Evolutionary conservation across 2,329 filamentous ascomycete genomes (phyloP).

Genomic region (Phaeosphaeriaceae sp.): DNA sequence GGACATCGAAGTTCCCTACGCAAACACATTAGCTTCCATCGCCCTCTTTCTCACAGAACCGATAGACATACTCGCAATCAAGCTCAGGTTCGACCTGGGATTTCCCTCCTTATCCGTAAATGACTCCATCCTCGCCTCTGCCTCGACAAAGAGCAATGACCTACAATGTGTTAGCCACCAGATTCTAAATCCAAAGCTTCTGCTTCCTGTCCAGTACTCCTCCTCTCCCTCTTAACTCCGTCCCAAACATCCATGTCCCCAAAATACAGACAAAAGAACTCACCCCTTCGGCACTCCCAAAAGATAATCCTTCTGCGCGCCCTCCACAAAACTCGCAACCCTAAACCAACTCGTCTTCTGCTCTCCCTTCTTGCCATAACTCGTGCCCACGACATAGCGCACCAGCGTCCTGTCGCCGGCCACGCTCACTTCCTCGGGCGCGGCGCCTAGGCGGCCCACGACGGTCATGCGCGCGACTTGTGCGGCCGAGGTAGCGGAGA

Average conservation of each 20-base stretch:
- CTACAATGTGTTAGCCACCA: constrained; percentile 53
- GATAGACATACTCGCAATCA: constrained; percentile 76
- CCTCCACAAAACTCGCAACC: constrained; percentile 76
- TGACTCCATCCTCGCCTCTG: constrained; percentile 72
- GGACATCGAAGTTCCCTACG: constrained; percentile 44
- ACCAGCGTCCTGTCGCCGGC: constrained; percentile 79
- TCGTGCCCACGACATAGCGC: constrained; percentile 78
- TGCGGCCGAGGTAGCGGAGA: constrained; percentile 72
- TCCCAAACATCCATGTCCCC: constrained; percentile 3
- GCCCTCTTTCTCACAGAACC: neutral
- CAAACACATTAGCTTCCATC: constrained; percentile 4
- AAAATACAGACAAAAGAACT: no score
- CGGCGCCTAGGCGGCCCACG: constrained; percentile 81
- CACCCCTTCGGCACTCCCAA: constrained; percentile 84
- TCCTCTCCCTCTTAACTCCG: neutral
- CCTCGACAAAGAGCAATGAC: constrained; percentile 81
- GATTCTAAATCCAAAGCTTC: neutral
- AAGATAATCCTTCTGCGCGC: constrained; percentile 73
- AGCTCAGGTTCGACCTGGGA: constrained; percentile 67
- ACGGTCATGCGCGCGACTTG: constrained; percentile 81
- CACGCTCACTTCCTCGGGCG: constrained; percentile 77
- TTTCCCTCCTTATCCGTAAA: constrained; percentile 73
- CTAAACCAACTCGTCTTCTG: constrained; percentile 85
- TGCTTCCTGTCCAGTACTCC: neutral
- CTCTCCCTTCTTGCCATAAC: constrained; percentile 71